Percentiles rank a stretch among this genome's conserved stretches.
Evolutionary conservation across 2,329 filamentous ascomycete species (phyloP).

Genomic region (Fusarium poae): DNA sequence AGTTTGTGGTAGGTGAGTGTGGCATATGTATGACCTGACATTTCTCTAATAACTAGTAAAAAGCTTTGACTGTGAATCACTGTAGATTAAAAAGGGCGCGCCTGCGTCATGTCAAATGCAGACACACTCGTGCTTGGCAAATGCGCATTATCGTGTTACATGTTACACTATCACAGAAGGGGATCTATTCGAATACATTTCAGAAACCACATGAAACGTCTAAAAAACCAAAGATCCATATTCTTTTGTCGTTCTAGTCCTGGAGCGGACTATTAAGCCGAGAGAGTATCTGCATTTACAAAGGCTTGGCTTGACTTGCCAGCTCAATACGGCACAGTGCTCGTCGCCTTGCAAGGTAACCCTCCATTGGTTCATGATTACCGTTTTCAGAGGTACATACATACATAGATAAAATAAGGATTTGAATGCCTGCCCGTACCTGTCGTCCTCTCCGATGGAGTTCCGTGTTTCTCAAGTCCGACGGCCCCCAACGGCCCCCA

Average conservation of each 20-base stretch:
- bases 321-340: constrained; percentile 11
- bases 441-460: neutral
- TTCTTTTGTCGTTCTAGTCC: neutral
- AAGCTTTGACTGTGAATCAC: neutral
- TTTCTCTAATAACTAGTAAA: too few relatives aligned
- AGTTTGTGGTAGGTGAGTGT: too few relatives aligned
- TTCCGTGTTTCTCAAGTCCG: neutral
- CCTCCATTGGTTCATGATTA: constrained; percentile 35
- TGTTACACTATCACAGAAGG: neutral
- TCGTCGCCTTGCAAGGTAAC: neutral
- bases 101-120: constrained; percentile 2
- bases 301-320: neutral
- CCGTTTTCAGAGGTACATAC: constrained; percentile 1
- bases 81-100: constrained; percentile 27
- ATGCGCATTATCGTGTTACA: constrained; percentile 7
- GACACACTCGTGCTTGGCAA: neutral
- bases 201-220: constrained; percentile 9
- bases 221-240: constrained; percentile 27
- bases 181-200: constrained; percentile 23
- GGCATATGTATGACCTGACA: too few relatives aligned
- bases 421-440: neutral
- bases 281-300: neutral
- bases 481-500: constrained; percentile 42
- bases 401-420: neutral
- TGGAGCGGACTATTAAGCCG: neutral